Evolutionary conservation across 345 rosid species (phyloP), one percentile per base, ranked within the genome.

Genomic region (Syzygium jambos): DNA sequence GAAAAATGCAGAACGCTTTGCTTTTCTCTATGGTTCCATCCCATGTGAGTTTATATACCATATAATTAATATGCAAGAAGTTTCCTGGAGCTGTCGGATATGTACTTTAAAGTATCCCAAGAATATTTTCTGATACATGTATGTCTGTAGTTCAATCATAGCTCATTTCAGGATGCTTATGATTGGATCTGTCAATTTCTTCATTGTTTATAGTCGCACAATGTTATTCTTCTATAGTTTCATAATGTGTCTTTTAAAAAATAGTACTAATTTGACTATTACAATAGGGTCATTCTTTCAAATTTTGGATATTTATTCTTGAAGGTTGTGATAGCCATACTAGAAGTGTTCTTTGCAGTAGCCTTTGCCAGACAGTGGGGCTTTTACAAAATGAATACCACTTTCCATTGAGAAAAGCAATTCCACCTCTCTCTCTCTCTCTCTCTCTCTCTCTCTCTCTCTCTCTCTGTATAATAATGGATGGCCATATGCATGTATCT

Each of bases 1-100:
- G 78, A 92, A 94, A 94, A 96, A 96, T 94, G 99, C 99, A 83
- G 99, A 96, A 88, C 95, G 93, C 89, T 98, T 98, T 92, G 96
- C 99, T 89, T 90, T 93, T 91, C 95, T 95, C 21, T 98, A 95
- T 92, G 91, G 95, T 90, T 90, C 86, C 2, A 2, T 85, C 77
- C 73, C 46, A 55, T 23, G 86, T 84, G 59, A 73, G 82, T 73
- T 34, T 38, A 38, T 73, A 73, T 38, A 19, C 15, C 82, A 19
- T 73, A 73, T 73, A 73, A 38, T 38, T 49, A 73, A 43, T 73
- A 73, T 19, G 82, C 80, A 73, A 73, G 46, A 73, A 73, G 38
- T 21, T 34, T 38, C 49, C 25, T 73, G 49, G 49, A 73, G 82
- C 82, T 38, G 82, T 73, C 38, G 49, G 27, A 38, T 73, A 73